Conservation (phyloP, 2,329 filamentous ascomycete genomes). For the Xylariaceae sp. region DNA sequence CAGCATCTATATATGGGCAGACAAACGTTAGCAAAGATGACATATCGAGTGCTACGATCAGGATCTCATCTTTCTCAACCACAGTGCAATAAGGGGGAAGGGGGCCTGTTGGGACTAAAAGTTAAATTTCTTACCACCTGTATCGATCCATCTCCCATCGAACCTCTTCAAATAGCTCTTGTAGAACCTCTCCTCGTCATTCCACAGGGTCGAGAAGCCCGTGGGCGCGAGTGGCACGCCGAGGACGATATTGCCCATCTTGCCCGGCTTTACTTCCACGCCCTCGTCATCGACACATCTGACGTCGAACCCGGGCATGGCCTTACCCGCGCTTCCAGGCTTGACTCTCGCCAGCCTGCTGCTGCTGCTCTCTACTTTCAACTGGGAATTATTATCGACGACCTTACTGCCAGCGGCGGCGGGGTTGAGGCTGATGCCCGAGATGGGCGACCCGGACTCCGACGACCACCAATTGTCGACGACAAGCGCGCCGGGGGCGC, state of each 20-base stretch:
- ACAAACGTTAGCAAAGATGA: constrained; percentile 1
- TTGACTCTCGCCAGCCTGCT: constrained; percentile 55
- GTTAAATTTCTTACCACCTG: constrained; percentile 55
- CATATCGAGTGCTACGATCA: too few species aligned
- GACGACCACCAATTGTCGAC: constrained; percentile 60
- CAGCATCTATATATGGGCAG: constrained; percentile 53
- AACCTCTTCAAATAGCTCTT: constrained; percentile 81
- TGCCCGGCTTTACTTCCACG: constrained; percentile 61
- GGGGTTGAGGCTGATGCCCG: constrained; percentile 50
- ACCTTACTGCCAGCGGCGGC: constrained; percentile 55
- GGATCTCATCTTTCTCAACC: too few species aligned
- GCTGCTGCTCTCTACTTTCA: constrained; percentile 35
- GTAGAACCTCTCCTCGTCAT: constrained; percentile 81
- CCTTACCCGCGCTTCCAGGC: constrained; percentile 82
- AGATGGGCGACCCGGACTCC: constrained; percentile 54
- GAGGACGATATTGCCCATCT: constrained; percentile 89
- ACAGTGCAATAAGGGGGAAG: too few species aligned
- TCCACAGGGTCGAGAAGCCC: constrained; percentile 79
- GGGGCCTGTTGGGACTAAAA: too few species aligned
- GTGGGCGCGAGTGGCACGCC: constrained; percentile 78
- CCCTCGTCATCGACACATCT: constrained; percentile 77
- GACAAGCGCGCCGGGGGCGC: constrained; percentile 54
- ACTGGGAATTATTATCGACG: constrained; percentile 42
- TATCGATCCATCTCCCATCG: constrained; percentile 77
- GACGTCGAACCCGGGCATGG: constrained; percentile 89